Base-by-base conservation (phyloP, 176 grass and related monocot genomes). In the Pontederia crassipes region DNA sequence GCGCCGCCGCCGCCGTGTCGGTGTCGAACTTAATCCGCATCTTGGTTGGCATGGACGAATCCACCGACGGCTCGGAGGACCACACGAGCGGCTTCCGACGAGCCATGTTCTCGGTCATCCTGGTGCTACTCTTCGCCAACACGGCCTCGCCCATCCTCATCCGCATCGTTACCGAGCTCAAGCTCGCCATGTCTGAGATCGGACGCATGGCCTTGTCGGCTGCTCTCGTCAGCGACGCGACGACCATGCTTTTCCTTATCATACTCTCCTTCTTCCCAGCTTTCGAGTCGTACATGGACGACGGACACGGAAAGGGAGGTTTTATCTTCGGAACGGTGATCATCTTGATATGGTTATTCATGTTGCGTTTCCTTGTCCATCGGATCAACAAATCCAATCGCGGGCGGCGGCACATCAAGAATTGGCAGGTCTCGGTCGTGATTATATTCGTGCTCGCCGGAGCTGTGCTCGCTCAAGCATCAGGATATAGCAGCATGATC, bases 131-230 rank as follows among this genome's bases (percentile, higher is more conserved):
- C 29, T 61, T 87, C 55, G 70, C 83, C 49, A 84, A 72, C 67
- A 84, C 80, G 1, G 77, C 83, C 28, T 92, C 83, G 0, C 88
- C 83, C 9, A 71, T 92, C 4, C 77, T 92, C 61, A 77, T 87
- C 60, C 77, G 83, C 54, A 83, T 92, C 45, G 74, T 79, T 48
- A 92, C 88, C 16, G 80, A 92, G 58, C 77, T 92, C 10, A 87
- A 92, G 77, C 77, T 87, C 8, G 74, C 74, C 6, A 76, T 61
- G 5, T 92, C 83, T 6, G 84, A 84, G 56, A 78, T 59, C 18
- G 83, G 88, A 3, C 81, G 81, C 65, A 74, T 87, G 0, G 88
- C 83, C 61, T 80, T 92, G 27, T 81, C 76, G 9, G 78, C 83
- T 12, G 80, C 73, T 13, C 72, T 87, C 65, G 52, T 76, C 59